These are phyloP conservation scores for Dryadomyces quercus-mongolicae DNA, from an alignment of 2,329 filamentous ascomycete species.

Conservation along the genomic window DNA sequence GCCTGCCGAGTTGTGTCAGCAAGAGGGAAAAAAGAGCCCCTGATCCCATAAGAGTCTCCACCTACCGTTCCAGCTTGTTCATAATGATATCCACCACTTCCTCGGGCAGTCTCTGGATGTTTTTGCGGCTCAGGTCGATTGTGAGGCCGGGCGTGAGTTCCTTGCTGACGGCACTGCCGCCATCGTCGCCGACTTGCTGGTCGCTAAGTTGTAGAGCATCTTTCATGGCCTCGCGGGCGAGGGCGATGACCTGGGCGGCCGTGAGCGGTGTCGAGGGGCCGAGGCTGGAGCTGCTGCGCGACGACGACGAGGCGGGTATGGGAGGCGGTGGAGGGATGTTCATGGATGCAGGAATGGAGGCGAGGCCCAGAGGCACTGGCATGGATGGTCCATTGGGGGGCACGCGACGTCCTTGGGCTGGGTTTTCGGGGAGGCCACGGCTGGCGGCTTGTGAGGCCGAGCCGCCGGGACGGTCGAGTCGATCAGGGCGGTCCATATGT, in stretches of 20 bases:
- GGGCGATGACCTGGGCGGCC: constrained; percentile 49
- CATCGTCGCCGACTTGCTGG: constrained; percentile 48
- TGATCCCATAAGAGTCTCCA: constrained; percentile 4
- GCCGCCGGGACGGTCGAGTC: constrained; percentile 10
- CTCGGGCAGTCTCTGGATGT: constrained; percentile 58
- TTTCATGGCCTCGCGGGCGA: constrained; percentile 56
- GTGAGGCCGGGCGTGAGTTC: constrained; percentile 60
- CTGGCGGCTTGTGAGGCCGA: constrained; percentile 5
- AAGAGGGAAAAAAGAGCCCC: neutral
- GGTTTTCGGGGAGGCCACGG: constrained; percentile 23
- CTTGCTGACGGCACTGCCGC: constrained; percentile 43
- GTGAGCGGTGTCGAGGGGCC: constrained; percentile 41
- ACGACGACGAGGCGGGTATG: constrained; percentile 15
- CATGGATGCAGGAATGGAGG: constrained; percentile 4
- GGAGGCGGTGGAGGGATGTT: constrained; percentile 18
- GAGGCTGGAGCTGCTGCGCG: constrained; percentile 20
- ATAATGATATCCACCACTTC: constrained; percentile 67
- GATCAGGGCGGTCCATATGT: constrained; percentile 2
- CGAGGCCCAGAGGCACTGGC: constrained; percentile 11
- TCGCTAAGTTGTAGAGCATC: constrained; percentile 54
- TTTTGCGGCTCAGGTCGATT: constrained; percentile 65
- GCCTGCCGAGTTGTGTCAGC: constrained; percentile 29
- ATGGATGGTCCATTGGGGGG: constrained; percentile 15
- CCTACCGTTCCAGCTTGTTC: constrained; percentile 58
- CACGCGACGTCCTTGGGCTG: constrained; percentile 22